Percentiles rank a stretch among this genome's conserved stretches.
phyloP scores from a whole-genome alignment of 129 eudicot species.

The Apium graveolens region DNA sequence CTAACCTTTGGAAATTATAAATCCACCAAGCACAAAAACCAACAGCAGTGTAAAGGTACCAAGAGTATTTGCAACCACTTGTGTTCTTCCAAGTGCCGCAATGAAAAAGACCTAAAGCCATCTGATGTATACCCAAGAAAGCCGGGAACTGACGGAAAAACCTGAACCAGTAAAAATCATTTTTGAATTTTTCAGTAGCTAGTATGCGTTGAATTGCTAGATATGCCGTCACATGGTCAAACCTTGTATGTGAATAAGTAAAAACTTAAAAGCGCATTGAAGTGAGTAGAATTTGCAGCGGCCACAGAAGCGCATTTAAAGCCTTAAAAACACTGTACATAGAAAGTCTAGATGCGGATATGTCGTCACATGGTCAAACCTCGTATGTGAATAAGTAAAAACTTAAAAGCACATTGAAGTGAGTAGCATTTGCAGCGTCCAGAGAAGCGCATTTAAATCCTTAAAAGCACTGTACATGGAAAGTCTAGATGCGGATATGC shows the following conservation, averaged over 20 bases:
- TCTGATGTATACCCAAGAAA: slow-evolving; percentile 71
- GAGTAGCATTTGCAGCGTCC: too few species aligned
- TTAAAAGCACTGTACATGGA: too few species aligned
- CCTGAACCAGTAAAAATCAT: slow-evolving; percentile 23
- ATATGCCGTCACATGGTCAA: too few species aligned
- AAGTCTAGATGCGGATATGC: neutral
- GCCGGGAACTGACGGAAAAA: slow-evolving; percentile 74
- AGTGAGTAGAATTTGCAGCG: too few species aligned
- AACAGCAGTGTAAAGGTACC: slow-evolving; percentile 62
- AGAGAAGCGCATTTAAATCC: too few species aligned
- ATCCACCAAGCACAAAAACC: slow-evolving; percentile 81
- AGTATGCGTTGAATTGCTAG: neutral
- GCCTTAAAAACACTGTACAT: too few species aligned
- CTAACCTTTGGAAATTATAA: slow-evolving; percentile 79
- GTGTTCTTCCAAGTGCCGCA: slow-evolving; percentile 88
- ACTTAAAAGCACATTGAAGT: too few species aligned
- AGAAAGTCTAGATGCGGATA: neutral
- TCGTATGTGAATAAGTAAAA: too few species aligned
- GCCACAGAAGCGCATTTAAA: too few species aligned
- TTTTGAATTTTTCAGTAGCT: neutral
- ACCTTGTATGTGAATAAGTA: too few species aligned
- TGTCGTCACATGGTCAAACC: too few species aligned
- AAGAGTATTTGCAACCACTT: slow-evolving; percentile 68
- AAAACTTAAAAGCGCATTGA: too few species aligned
- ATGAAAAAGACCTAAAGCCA: slow-evolving; percentile 78